Percentiles rank a stretch among this genome's conserved stretches.
Conservation (phyloP, 129 eudicot species). For the Arctium lappa region DNA sequence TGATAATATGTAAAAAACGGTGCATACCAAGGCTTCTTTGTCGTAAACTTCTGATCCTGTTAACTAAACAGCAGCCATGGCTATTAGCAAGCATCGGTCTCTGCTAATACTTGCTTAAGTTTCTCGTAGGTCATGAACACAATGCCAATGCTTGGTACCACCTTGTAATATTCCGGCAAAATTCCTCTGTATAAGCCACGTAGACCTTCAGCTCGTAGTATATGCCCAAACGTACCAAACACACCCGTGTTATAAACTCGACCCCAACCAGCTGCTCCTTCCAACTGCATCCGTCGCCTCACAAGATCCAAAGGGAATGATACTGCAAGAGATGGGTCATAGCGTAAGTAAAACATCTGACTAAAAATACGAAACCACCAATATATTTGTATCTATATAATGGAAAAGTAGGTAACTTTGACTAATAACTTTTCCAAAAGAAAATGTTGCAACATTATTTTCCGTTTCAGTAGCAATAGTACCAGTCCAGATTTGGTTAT, state of each 20-base stretch:
- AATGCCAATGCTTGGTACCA: slow-evolving; percentile 82
- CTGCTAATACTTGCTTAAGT: slow-evolving; percentile 71
- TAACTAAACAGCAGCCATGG: neutral
- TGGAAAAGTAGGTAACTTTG: too few species aligned
- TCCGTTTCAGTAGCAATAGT: slow-evolving; percentile 2
- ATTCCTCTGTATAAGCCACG: slow-evolving; percentile 91
- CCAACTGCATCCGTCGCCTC: slow-evolving; percentile 90
- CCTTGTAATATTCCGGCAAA: slow-evolving; percentile 92
- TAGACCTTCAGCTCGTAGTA: slow-evolving; percentile 67
- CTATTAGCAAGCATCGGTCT: slow-evolving; percentile 27
- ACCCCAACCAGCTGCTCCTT: slow-evolving; percentile 90
- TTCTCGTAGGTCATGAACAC: slow-evolving; percentile 91
- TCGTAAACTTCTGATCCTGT: neutral
- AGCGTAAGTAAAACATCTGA: neutral
- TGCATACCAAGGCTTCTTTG: neutral
- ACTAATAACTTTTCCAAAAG: neutral
- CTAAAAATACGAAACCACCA: neutral
- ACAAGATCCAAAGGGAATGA: slow-evolving; percentile 89
- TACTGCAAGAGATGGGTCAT: slow-evolving; percentile 45
- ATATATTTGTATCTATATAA: neutral
- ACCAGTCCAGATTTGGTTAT: slow-evolving; percentile 11
- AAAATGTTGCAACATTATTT: neutral
- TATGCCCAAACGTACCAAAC: slow-evolving; percentile 62
- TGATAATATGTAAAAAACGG: neutral
- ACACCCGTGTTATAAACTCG: slow-evolving; percentile 72